A percentile compares a stretch with the other conserved stretches of the same genome.
phyloP scores from a whole-genome alignment of 768 basidiomycete genomes.

The Suillus sp. region DNA sequence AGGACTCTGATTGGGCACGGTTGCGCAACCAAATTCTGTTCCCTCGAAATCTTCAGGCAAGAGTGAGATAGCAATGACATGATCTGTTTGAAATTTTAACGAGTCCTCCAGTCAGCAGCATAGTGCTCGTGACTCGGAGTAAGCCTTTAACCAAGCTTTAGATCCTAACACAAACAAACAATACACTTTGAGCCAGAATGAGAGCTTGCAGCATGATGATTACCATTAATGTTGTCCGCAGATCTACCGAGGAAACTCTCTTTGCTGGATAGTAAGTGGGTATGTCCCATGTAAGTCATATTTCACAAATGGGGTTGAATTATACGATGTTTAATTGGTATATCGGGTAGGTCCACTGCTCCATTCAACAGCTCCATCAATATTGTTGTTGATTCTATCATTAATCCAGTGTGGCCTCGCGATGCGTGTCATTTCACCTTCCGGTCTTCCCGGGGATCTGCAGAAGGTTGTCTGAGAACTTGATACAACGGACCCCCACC shows the following conservation, averaged over 20 bases:
- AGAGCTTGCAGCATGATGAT: neutral
- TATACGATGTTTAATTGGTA: neutral
- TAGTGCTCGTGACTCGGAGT: too few species aligned
- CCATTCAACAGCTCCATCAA: neutral
- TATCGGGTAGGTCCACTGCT: neutral
- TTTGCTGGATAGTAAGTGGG: neutral
- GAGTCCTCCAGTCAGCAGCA: neutral
- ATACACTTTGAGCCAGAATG: neutral
- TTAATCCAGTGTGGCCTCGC: neutral
- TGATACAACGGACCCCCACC: neutral
- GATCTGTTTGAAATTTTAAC: slow-evolving; percentile 12
- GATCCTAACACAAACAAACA: slow-evolving; percentile 5
- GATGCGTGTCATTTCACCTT: neutral
- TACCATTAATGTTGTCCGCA: neutral
- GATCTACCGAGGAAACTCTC: neutral
- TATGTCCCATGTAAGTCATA: neutral
- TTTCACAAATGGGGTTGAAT: neutral
- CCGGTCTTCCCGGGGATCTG: slow-evolving; percentile 3
- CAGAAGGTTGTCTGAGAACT: slow-evolving; percentile 4
- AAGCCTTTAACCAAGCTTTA: too few species aligned
- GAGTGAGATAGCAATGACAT: slow-evolving; percentile 26
- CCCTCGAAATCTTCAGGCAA: slow-evolving; percentile 51
- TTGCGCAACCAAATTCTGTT: slow-evolving; percentile 58
- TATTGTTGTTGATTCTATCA: neutral
- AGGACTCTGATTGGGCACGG: slow-evolving; percentile 53